A percentile compares a stretch with the other conserved stretches of the same genome.
Conservation (phyloP, 208 protist species). For the Leishmania guyanensis region DNA sequence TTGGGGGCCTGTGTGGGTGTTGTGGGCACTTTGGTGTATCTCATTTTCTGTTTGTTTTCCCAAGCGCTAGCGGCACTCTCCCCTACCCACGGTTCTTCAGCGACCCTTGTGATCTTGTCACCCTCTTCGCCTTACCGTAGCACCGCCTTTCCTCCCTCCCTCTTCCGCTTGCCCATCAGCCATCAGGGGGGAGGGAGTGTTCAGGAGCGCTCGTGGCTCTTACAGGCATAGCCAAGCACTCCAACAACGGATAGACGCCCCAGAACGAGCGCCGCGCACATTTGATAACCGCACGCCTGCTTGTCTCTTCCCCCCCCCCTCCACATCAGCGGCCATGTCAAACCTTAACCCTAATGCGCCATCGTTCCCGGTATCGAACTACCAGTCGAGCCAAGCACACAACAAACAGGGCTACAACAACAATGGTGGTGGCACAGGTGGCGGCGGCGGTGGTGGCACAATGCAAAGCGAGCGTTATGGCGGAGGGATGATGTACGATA, state of each 20-base stretch:
- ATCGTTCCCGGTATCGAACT: constrained; percentile 17
- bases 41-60: not conserved
- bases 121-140: no score
- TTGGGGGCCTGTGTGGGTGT: not conserved
- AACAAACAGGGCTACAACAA: constrained; percentile 28
- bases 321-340: constrained; percentile 19
- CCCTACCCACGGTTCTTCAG: not conserved
- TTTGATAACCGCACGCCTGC: not conserved
- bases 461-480: constrained; percentile 24
- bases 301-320: not conserved
- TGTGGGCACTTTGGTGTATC: not conserved
- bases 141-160: not conserved
- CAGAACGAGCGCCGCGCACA: not conserved
- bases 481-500: constrained; percentile 25
- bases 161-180: not conserved
- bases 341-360: constrained; percentile 35
- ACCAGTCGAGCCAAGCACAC: constrained; percentile 4
- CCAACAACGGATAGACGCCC: not conserved
- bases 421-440: constrained; percentile 3
- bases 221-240: not conserved
- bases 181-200: not conserved
- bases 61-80: not conserved
- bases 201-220: not conserved
- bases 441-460: constrained; percentile 13
- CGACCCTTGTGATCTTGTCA: not conserved